Evolutionary conservation across 2,329 filamentous ascomycete species (phyloP), one percentile per base, ranked within the genome.

Genomic region (Fusarium tricinctum): DNA sequence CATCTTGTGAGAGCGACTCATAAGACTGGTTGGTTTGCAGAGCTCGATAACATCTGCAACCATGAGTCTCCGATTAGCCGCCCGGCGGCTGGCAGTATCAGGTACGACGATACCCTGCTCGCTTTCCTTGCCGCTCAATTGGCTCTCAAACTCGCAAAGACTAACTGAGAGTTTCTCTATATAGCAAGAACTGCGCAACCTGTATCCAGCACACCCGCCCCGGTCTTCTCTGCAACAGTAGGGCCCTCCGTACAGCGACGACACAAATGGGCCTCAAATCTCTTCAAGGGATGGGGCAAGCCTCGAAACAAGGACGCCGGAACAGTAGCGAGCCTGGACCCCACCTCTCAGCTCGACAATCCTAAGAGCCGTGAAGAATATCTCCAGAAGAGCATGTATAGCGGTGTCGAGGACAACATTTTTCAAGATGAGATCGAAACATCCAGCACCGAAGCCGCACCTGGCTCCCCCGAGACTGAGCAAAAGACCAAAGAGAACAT

Each of bases 11-110:
- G 64, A 66, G 49, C 50, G 61, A 70, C 47, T 54, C 30, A 55
- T 39, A 63, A 69, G 56, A 70, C 55, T 61, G 67, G 63, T 68
- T 68, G 66, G 59, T 66, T 68, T 69, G 61, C 64, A 66, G 60
- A 65, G 35, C 51, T 50, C 51, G 48, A 69, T 47, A 56, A 58
- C 42, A 68, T 61, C 62, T 69, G 66, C 68, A 47, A 75, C 70
- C 76, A 93, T 93, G 91, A 92, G 84, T 80, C 79, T 91, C 73
- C 85, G 86, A 78, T 81, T 89, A 75, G 88, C 89, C 71, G 83
- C 88, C 73, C 82, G 88, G 82, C 86, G 86, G 81, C 81, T 91
- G 72, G 82, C 85, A 57, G 82, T 83, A 75, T 82, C 85, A 77
- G 87, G 91, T 92, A 84, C 58, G 83, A 20, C 8, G 17, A 56